Percentiles rank a stretch among this genome's conserved stretches.
phyloP scores from a whole-genome alignment of 2,329 filamentous ascomycete species.

The Trichoderma brevicompactum region DNA sequence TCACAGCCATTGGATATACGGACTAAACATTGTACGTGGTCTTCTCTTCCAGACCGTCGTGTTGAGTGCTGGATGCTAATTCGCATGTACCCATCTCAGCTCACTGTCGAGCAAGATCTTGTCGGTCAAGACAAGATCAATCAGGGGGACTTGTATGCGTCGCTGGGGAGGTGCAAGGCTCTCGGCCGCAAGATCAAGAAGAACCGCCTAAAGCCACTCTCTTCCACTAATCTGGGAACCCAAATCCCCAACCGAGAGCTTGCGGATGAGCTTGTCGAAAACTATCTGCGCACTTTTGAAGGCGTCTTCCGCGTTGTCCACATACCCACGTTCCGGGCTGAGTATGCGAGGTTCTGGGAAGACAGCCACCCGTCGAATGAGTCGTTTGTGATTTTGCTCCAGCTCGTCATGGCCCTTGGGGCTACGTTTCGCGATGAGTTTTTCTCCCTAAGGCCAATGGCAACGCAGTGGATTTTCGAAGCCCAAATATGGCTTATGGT shows the following conservation, averaged over 20 bases:
- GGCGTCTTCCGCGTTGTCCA: constrained; percentile 62
- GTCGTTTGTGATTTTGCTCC: constrained; percentile 57
- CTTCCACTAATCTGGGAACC: constrained; percentile 45
- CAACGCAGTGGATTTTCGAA: constrained; percentile 57
- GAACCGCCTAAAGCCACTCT: constrained; percentile 44
- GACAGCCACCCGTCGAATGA: constrained; percentile 46
- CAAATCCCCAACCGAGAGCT: constrained; percentile 46
- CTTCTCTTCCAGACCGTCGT: background rate
- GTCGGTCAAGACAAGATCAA: constrained; percentile 37
- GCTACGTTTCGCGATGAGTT: constrained; percentile 52
- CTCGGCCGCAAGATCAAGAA: constrained; percentile 50
- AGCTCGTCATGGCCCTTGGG: constrained; percentile 59
- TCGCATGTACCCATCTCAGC: constrained; percentile 32
- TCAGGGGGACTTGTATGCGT: constrained; percentile 40
- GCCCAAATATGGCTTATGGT: constrained; percentile 56
- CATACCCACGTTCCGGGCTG: constrained; percentile 58
- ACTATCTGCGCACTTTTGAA: constrained; percentile 61
- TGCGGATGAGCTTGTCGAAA: constrained; percentile 55
- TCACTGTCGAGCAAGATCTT: constrained; percentile 38
- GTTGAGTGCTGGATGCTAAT: background rate
- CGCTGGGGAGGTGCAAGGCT: constrained; percentile 47
- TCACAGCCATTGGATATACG: constrained; percentile 57
- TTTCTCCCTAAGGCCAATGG: constrained; percentile 48
- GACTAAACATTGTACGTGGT: constrained; percentile 46
- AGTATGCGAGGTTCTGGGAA: constrained; percentile 58